These are phyloP conservation scores for Epicoccum sorghinum DNA, from an alignment of 2,329 filamentous ascomycete genomes.

Conservation along the genomic window DNA sequence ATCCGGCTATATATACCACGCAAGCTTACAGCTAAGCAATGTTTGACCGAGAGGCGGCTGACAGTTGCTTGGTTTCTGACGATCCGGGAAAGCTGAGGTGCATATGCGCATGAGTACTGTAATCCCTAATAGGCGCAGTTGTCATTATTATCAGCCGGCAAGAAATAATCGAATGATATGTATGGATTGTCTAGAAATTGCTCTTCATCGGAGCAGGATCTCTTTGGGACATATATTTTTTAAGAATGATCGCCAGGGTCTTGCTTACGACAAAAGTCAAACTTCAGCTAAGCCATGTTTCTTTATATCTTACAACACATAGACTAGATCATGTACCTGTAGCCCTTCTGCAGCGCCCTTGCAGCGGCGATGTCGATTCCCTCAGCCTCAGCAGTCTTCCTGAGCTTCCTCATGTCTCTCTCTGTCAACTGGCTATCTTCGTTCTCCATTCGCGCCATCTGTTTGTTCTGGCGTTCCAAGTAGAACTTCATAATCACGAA, in stretches of 20 bases:
- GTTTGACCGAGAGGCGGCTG: too few species aligned
- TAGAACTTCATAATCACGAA: constrained; percentile 25
- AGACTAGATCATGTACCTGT: constrained; percentile 56
- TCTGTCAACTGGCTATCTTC: constrained; percentile 54
- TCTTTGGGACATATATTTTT: too few species aligned
- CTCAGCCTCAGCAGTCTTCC: constrained; percentile 59
- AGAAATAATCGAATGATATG: too few species aligned
- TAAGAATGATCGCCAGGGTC: too few species aligned
- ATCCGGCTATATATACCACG: neutral
- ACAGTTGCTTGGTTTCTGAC: too few species aligned
- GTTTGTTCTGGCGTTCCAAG: constrained; percentile 54
- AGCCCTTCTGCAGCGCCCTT: constrained; percentile 60
- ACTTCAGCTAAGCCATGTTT: neutral
- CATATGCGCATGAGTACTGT: too few species aligned
- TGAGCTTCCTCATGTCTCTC: constrained; percentile 55
- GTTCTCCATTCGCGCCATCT: constrained; percentile 58
- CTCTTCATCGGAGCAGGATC: too few species aligned
- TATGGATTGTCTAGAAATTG: too few species aligned
- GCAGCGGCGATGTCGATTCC: constrained; percentile 58
- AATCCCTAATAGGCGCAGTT: too few species aligned
- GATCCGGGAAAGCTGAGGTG: too few species aligned
- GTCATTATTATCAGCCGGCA: too few species aligned
- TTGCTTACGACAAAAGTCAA: too few species aligned
- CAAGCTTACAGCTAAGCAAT: neutral
- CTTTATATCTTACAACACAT: neutral